Percentiles rank a stretch among this genome's conserved stretches.
phyloP scores from a whole-genome alignment of 495 filamentous ascomycete genomes.

The Hyaloscypha bicolor region DNA sequence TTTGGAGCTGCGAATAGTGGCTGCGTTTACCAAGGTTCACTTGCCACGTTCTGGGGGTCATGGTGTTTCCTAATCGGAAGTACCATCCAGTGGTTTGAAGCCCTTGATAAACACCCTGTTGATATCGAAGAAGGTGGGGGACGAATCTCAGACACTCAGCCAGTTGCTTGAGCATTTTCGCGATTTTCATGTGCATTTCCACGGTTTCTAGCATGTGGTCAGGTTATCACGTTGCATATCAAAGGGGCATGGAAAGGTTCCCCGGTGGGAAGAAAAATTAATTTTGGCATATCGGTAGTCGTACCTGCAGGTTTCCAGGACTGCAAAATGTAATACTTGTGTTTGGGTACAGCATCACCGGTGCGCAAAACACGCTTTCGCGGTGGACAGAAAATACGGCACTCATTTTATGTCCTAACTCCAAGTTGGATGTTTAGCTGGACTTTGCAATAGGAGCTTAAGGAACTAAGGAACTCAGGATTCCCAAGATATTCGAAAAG shows the following conservation, averaged over 20 bases:
- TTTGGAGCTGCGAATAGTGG: slow-evolving; percentile 49
- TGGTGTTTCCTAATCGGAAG: slow-evolving; percentile 73
- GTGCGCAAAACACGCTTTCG: not conserved
- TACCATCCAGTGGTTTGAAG: slow-evolving; percentile 66
- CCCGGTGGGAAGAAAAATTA: not conserved
- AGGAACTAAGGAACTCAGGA: no score
- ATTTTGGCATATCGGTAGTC: not conserved
- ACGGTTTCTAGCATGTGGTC: not conserved
- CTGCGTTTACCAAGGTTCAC: slow-evolving; percentile 55
- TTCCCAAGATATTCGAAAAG: no score
- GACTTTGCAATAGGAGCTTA: no score
- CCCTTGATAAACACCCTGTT: slow-evolving; percentile 62
- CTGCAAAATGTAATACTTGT: not conserved
- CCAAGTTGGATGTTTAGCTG: no score
- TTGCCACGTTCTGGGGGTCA: slow-evolving; percentile 68
- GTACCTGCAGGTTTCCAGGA: not conserved
- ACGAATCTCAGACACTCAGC: slow-evolving; percentile 13
- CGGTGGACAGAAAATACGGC: no score
- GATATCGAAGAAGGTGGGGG: slow-evolving; percentile 36
- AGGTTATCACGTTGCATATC: not conserved
- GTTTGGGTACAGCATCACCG: not conserved
- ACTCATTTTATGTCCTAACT: no score
- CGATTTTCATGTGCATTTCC: not conserved
- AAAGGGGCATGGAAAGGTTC: not conserved
- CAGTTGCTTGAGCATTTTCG: slow-evolving; percentile 7